Conservation (phyloP, 2,329 filamentous ascomycete genomes). For the Coniochaeta sp. region DNA sequence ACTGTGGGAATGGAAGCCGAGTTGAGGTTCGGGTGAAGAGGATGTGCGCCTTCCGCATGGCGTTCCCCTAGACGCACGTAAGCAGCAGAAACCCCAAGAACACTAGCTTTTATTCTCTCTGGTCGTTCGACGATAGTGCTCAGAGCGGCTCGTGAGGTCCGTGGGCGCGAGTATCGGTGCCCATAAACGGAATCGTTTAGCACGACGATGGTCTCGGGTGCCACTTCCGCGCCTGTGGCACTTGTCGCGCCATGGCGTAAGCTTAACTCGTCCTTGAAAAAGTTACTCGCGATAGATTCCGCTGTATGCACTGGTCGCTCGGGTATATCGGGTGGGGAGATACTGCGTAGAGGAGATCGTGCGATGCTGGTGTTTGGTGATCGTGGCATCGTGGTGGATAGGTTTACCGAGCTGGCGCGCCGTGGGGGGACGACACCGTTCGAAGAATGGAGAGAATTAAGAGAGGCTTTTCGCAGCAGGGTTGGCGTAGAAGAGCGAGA, state of each 20-base stretch:
- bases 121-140: conserved; percentile 86
- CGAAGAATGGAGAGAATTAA: conserved; percentile 45
- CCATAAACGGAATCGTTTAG: conserved; percentile 93
- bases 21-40: conserved; percentile 57
- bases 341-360: conserved; percentile 25
- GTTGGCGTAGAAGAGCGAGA: conserved; percentile 41
- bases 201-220: conserved; percentile 67
- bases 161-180: conserved; percentile 80
- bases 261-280: conserved; percentile 64
- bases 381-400: conserved; percentile 28
- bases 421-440: conserved; percentile 34
- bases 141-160: conserved; percentile 63
- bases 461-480: conserved; percentile 48
- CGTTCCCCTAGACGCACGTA: conserved; percentile 86
- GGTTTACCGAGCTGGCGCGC: conserved; percentile 38
- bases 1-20: conserved; percentile 46
- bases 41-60: conserved; percentile 61
- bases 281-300: conserved; percentile 53
- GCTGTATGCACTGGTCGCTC: conserved; percentile 37
- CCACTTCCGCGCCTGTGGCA: conserved; percentile 21
- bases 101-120: conserved; percentile 77
- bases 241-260: conserved; percentile 41
- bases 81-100: conserved; percentile 75
- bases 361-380: conserved; percentile 18
- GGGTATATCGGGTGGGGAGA: conserved; percentile 20